A percentile compares a stretch with the other conserved stretches of the same genome.
Evolutionary conservation across 2,329 filamentous ascomycete species (phyloP).

Genomic region (Trichoderma sp.): DNA sequence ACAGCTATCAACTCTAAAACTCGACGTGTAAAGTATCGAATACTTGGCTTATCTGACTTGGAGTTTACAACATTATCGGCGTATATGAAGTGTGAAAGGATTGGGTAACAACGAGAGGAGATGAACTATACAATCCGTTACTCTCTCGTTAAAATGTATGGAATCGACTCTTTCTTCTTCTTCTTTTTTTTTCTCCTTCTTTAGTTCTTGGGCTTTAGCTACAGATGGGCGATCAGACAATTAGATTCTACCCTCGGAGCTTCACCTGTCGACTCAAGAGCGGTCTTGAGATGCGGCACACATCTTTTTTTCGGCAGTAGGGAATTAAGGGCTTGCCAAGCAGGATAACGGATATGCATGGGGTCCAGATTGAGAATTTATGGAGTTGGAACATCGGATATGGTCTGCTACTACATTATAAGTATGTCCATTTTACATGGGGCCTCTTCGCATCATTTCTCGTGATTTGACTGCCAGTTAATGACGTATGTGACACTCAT

Average conservation of each 20-base stretch:
- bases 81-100: slow-evolving; percentile 10
- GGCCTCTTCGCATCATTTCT: not conserved
- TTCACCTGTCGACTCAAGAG: slow-evolving; percentile 32
- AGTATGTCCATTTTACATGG: not conserved
- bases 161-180: not conserved
- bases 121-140: not conserved
- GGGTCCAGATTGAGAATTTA: slow-evolving; percentile 22
- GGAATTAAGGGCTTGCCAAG: slow-evolving; percentile 29
- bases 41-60: slow-evolving; percentile 13
- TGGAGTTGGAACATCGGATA: slow-evolving; percentile 24
- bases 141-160: not conserved
- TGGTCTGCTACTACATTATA: slow-evolving; percentile 1
- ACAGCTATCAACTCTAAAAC: not conserved
- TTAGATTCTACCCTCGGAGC: slow-evolving; percentile 32
- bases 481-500: not conserved
- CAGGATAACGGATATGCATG: slow-evolving; percentile 36
- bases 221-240: slow-evolving; percentile 28
- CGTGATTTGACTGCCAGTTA: not conserved
- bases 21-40: slow-evolving; percentile 20
- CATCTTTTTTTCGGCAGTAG: slow-evolving; percentile 22
- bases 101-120: slow-evolving; percentile 4
- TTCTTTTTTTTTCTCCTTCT: not conserved
- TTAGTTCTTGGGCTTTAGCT: slow-evolving; percentile 15
- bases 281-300: slow-evolving; percentile 30
- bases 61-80: slow-evolving; percentile 7